These are phyloP conservation scores for Aspergillus hortae DNA, from an alignment of 2,329 filamentous ascomycete genomes.

Conservation along the genomic window DNA sequence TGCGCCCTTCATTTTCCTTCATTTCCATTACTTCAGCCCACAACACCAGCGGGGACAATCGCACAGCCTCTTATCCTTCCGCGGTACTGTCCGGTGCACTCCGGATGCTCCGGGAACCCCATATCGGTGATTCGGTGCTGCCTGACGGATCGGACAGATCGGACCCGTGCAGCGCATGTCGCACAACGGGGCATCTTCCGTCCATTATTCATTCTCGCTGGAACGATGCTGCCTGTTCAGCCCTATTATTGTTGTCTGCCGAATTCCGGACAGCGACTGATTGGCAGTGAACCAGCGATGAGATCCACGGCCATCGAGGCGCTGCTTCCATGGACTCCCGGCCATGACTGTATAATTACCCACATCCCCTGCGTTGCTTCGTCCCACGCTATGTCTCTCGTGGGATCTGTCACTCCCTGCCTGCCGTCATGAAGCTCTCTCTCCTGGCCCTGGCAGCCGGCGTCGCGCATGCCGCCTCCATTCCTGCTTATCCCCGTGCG, in stretches of 20 bases:
- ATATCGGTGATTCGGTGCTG: not conserved
- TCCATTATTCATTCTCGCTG: too few species aligned
- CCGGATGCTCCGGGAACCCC: not conserved
- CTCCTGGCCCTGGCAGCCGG: slow-evolving; percentile 5
- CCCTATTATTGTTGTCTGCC: slow-evolving; percentile 6
- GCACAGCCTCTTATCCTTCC: too few species aligned
- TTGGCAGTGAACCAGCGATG: not conserved
- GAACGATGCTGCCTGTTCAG: slow-evolving; percentile 8
- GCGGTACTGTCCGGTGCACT: not conserved
- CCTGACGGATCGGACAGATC: not conserved
- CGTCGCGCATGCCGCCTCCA: slow-evolving; percentile 8
- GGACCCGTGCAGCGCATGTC: too few species aligned
- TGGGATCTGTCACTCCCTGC: not conserved
- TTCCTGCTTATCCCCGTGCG: slow-evolving; percentile 31
- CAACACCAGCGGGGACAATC: too few species aligned
- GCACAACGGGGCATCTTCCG: too few species aligned
- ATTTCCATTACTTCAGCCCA: not conserved
- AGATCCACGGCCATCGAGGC: slow-evolving; percentile 3
- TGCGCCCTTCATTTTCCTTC: not conserved
- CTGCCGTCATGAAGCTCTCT: slow-evolving; percentile 11
- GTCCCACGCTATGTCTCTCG: not conserved
- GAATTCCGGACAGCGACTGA: slow-evolving; percentile 4
- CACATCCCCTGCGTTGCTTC: not conserved
- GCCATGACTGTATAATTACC: not conserved
- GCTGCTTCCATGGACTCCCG: slow-evolving; percentile 3